Conservation (phyloP, 371 early-diverging fungal genomes). For the Mortierella sp. region DNA sequence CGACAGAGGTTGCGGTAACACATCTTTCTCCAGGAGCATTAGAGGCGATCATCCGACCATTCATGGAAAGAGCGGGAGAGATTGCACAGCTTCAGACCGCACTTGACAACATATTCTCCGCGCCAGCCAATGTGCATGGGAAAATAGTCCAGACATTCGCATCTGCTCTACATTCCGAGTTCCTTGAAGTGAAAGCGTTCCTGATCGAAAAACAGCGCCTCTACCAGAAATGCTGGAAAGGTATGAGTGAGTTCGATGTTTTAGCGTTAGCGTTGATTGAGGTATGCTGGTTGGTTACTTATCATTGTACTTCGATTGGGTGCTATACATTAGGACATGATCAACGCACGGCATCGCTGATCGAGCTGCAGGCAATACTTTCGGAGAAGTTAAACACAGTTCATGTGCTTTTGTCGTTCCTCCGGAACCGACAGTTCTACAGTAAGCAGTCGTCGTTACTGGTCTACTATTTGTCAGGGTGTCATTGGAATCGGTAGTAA, state of each 20-base stretch:
- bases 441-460: conserved; percentile 7
- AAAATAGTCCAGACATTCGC: conserved; percentile 42
- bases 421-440: conserved; percentile 21
- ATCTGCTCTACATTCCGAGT: conserved; percentile 19
- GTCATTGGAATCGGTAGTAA: background rate
- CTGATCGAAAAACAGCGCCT: conserved; percentile 17
- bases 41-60: conserved; percentile 15
- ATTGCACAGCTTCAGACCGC: conserved; percentile 9
- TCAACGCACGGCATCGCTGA: conserved; percentile 24
- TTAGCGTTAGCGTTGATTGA: too few species aligned
- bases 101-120: conserved; percentile 32
- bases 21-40: conserved; percentile 35
- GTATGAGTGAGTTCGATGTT: conserved; percentile 3
- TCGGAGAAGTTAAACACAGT: conserved; percentile 2
- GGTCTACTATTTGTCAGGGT: background rate
- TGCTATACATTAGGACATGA: conserved; percentile 1
- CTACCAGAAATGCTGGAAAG: conserved; percentile 21
- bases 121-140: conserved; percentile 10
- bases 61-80: conserved; percentile 12
- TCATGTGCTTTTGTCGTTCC: conserved; percentile 9
- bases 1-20: conserved; percentile 8
- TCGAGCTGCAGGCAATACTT: conserved; percentile 22
- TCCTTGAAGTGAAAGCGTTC: conserved; percentile 6
- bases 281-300: background rate
- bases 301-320: background rate